Base-by-base conservation (phyloP, 1,139 yeast genomes). In the Candida pseudocylindracea region DNA sequence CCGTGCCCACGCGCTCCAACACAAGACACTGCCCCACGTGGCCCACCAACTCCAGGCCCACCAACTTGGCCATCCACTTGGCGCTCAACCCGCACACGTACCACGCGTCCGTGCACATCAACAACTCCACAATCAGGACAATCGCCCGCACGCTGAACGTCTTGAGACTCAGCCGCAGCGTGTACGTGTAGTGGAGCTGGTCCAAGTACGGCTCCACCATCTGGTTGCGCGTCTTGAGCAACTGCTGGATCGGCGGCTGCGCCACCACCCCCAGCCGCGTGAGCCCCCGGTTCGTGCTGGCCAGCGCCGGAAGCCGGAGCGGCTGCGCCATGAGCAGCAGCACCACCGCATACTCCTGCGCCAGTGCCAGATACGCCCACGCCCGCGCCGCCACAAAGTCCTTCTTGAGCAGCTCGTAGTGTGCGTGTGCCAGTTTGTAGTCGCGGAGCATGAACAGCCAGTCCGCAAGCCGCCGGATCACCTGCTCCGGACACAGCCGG, bases 401-500 rank as follows among this genome's bases (percentile, higher is more conserved):
- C 42, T 78, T 75, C 39, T 74, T 74, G 29, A 83, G 60, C 36
- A 80, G 50, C 38, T 88, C 96, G 48, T 88, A 88, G 1, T 85
- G 74, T 2, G 79, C 61, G 45, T 78, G 75, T 8, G 96, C 91
- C 39, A 72, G 73, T 46, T 74, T 74, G 57, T 78, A 88, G 51
- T 88, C 95, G 31, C 85, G 68, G 20, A 85, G 54, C 68, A 88
- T 79, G 42, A 88, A 67, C 7, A 88, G 72, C 81, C 93, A 81
- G 49, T 88, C 98, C 0, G 93, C 96, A 30, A 88, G 55, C 45
- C 78, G 76, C 33, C 96, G 57, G 27, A 83, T 60, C 32, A 68
- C 63, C 42, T 81, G 80, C 44, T 83, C 95, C 0, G 76, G 67
- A 0, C 85, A 60, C 1, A 69, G 53, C 32, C 66, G 65, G 34